Base-by-base conservation (phyloP, 352 stramenopile genomes). In the Phytopythium aichiense region DNA sequence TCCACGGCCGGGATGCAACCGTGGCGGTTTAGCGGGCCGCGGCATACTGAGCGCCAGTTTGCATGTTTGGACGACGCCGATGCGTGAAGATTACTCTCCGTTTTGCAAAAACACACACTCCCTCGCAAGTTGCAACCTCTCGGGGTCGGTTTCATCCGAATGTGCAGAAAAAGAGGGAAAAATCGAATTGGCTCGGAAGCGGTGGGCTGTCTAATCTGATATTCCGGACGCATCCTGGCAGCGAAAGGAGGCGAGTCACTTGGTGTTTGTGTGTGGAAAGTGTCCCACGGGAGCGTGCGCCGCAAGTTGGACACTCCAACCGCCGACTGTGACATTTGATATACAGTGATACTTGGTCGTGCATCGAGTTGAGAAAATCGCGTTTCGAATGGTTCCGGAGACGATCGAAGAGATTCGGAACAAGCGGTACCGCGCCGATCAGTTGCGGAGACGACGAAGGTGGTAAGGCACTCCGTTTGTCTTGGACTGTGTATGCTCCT, bases 51-150 rank as follows among this genome's bases (percentile, higher is more conserved):
- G 35, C 35, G 35, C 35, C 35, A 40, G 35, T 40, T 40, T 40
- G n/a, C n/a, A n/a, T n/a, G 35, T 16, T 40, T 7, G 28, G 28
- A 31, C 28, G 28, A 5, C 35, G 35, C 8, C 35, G 35, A n/a
- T 0, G 18, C 18, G 40, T 22, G 40, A 3, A 6, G 40, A 46
- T 46, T 46, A 46, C 40, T 46, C 40, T 46, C 40, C 40, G 11
- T 22, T 46, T 46, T 46, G 40, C 40, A 46, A 46, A 46, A 46
- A 46, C 40, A 46, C 40, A 46, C 40, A 46, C 18, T 46, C 40
- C 7, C 18, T n/a, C 18, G 13, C 7, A 8, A 38, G 33, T 16
- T 20, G 37, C 38, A 45, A 18, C 40, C 18, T 1, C 7, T n/a
- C 16, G 2, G 40, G 5, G 20, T 4, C 7, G 40, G 15, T 46